These are phyloP conservation scores for Jatropha curcas DNA, from an alignment of 345 rosid species.

Conservation along the genomic window DNA sequence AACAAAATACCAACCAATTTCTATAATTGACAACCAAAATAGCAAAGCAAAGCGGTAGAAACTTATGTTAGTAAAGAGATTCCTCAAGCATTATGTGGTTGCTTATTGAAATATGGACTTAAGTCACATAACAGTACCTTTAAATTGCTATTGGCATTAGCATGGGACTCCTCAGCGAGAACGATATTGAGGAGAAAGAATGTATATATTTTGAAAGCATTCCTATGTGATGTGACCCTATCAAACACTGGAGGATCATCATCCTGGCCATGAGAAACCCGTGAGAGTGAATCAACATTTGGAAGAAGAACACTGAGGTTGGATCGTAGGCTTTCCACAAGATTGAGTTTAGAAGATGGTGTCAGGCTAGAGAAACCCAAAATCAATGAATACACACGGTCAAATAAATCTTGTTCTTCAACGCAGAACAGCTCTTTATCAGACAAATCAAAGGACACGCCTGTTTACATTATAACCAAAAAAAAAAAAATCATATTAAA, in stretches of 20 bases:
- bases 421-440: conserved; percentile 87
- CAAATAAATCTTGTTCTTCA: conserved; percentile 84
- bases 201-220: conserved; percentile 87
- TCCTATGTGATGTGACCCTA: conserved; percentile 68
- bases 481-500: conserved; percentile 3
- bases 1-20: conserved; percentile 29
- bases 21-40: background rate
- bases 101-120: conserved; percentile 1
- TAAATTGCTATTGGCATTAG: conserved; percentile 38
- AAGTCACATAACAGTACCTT: conserved; percentile 49
- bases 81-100: background rate
- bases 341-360: conserved; percentile 60
- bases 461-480: conserved; percentile 43
- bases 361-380: conserved; percentile 52
- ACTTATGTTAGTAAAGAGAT: background rate
- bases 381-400: conserved; percentile 75
- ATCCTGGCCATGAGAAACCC: conserved; percentile 54
- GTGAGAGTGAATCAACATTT: conserved; percentile 74
- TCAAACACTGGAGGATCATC: conserved; percentile 51
- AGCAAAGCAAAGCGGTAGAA: background rate
- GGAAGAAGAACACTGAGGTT: conserved; percentile 94
- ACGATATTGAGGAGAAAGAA: conserved; percentile 73
- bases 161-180: conserved; percentile 53
- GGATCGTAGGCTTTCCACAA: conserved; percentile 82
- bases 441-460: conserved; percentile 86